Percentiles rank a stretch among this genome's conserved stretches.
Conservation (phyloP, 768 basidiomycete genomes). For the Cystobasidium tubakii region DNA sequence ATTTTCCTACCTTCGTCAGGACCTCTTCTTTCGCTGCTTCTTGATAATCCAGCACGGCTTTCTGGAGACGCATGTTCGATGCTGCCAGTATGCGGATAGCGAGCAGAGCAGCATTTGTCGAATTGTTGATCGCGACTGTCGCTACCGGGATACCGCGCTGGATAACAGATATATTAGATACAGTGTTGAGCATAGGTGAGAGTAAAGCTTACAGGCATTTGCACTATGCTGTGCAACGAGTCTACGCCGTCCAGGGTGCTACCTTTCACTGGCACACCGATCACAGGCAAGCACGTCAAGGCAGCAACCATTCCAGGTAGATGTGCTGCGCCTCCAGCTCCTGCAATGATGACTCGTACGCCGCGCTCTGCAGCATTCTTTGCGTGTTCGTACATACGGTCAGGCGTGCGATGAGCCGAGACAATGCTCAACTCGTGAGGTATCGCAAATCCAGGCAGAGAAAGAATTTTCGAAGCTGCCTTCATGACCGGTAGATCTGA, state of each 20-base stretch:
- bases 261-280: constrained; percentile 95
- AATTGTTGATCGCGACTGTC: constrained; percentile 93
- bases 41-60: constrained; percentile 69
- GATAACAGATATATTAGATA: neutral
- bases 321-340: constrained; percentile 97
- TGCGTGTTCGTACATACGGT: constrained; percentile 75
- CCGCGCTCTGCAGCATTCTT: constrained; percentile 58
- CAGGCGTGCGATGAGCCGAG: constrained; percentile 91
- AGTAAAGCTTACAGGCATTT: constrained; percentile 80
- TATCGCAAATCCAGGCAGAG: constrained; percentile 60
- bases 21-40: constrained; percentile 67
- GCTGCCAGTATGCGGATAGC: constrained; percentile 78
- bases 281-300: constrained; percentile 82
- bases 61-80: constrained; percentile 62
- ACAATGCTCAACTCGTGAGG: constrained; percentile 94
- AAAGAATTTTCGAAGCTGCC: constrained; percentile 75
- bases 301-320: constrained; percentile 97
- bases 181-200: neutral
- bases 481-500: constrained; percentile 93
- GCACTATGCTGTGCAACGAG: constrained; percentile 93
- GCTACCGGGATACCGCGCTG: constrained; percentile 95
- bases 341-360: constrained; percentile 72
- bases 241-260: constrained; percentile 91
- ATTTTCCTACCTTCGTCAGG: constrained; percentile 65
- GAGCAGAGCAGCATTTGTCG: constrained; percentile 83